Percentiles rank a stretch among this genome's conserved stretches.
Conservation (phyloP, 73 alveolate species). For the Blepharisma japonicum region DNA sequence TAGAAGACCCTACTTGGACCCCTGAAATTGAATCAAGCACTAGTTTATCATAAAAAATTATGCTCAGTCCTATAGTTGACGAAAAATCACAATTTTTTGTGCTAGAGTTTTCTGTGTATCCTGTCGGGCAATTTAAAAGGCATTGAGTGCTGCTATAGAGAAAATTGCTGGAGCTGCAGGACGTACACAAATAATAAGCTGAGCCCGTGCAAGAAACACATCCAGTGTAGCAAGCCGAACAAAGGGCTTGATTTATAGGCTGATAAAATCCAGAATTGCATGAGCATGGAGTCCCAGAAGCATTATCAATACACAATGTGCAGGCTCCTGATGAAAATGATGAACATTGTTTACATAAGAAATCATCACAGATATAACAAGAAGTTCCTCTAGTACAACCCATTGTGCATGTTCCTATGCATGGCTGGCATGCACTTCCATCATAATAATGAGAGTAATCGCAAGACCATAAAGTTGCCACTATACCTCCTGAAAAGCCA, state of each 20-base stretch:
- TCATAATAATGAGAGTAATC: neutral
- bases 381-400: neutral
- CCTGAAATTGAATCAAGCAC: neutral
- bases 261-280: conserved; percentile 14
- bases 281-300: conserved; percentile 14
- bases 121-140: neutral
- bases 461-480: neutral
- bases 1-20: neutral
- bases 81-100: neutral
- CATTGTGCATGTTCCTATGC: conserved; percentile 2
- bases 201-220: conserved; percentile 6
- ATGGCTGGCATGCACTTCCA: neutral
- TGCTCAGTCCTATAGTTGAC: neutral
- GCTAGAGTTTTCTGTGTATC: neutral
- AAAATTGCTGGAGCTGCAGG: neutral
- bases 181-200: neutral
- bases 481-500: neutral
- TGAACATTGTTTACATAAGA: neutral
- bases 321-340: neutral
- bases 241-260: neutral
- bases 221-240: neutral
- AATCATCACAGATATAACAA: neutral
- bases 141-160: neutral
- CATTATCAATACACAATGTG: neutral
- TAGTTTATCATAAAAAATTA: neutral